These are phyloP conservation scores for Helenozyma rhizophorensis DNA, from an alignment of 805 yeast species.

Conservation along the genomic window DNA sequence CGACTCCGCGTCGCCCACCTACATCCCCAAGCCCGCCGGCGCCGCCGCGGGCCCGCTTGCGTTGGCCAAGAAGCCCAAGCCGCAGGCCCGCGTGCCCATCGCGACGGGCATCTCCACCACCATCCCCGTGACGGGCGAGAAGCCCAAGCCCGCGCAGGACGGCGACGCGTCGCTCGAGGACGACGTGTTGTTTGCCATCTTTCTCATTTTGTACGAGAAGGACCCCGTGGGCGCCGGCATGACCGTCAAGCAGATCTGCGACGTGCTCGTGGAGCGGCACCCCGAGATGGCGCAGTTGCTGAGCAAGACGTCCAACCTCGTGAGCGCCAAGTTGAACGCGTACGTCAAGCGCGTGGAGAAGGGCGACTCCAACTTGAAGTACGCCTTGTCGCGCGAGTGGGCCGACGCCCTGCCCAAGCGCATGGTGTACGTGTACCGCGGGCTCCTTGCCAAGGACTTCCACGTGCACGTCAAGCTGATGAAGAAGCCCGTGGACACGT, in stretches of 20 bases:
- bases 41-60: neutral
- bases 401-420: conserved; percentile 86
- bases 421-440: conserved; percentile 85
- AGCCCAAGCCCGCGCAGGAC: conserved; percentile 64
- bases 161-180: conserved; percentile 60
- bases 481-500: conserved; percentile 32
- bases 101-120: conserved; percentile 75
- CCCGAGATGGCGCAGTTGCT: conserved; percentile 82
- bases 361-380: conserved; percentile 68
- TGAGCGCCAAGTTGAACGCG: conserved; percentile 78
- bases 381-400: conserved; percentile 83
- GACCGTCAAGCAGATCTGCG: conserved; percentile 89
- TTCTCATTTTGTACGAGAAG: conserved; percentile 62
- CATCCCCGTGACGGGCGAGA: conserved; percentile 72
- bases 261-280: conserved; percentile 64
- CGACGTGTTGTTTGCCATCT: conserved; percentile 71
- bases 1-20: conserved; percentile 30
- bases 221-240: conserved; percentile 71
- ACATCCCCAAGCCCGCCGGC: no score
- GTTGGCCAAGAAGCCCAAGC: conserved; percentile 28
- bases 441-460: conserved; percentile 70
- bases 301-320: conserved; percentile 75
- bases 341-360: conserved; percentile 82
- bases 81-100: conserved; percentile 44
- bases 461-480: conserved; percentile 67